Conservation (phyloP, 352 stramenopile genomes). For the Globisporangium sylvaticum region DNA sequence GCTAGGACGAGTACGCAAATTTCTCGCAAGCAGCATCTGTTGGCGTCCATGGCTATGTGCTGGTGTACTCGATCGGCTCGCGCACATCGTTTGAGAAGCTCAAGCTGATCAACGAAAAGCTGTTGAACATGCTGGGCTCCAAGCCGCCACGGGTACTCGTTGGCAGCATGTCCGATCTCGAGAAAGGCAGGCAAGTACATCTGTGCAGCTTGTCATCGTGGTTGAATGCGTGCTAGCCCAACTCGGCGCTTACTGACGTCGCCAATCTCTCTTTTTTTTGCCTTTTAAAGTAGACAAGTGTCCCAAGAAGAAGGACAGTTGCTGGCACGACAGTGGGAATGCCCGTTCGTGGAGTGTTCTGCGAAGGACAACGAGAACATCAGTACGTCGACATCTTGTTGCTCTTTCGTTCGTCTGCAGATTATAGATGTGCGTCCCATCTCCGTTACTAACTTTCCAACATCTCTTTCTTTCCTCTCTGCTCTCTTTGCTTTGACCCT, state of each 20-base stretch:
- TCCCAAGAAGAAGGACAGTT: constrained; percentile 81
- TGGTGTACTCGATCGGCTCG: constrained; percentile 94
- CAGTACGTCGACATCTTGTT: constrained; percentile 42
- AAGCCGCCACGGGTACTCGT: constrained; percentile 92
- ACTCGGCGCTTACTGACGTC: background rate
- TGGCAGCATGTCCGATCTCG: constrained; percentile 94
- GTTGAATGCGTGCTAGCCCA: background rate
- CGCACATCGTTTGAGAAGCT: constrained; percentile 94
- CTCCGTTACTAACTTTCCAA: constrained; percentile 10
- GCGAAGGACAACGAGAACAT: constrained; percentile 90
- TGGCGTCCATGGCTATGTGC: constrained; percentile 93
- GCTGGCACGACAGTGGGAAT: constrained; percentile 88
- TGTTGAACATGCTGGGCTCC: constrained; percentile 93
- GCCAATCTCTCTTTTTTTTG: background rate
- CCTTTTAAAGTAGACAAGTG: constrained; percentile 52
- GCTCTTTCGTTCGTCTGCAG: constrained; percentile 5
- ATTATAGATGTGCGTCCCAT: background rate
- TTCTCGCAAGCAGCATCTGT: constrained; percentile 95
- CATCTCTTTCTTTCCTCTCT: constrained; percentile 7
- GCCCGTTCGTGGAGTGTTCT: constrained; percentile 95
- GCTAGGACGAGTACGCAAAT: constrained; percentile 93
- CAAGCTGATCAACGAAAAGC: constrained; percentile 92
- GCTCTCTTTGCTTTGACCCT: constrained; percentile 4
- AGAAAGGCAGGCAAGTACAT: constrained; percentile 78
- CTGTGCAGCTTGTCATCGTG: background rate